Evolutionary conservation across 306 rosid species (phyloP), one percentile per base, ranked within the genome.

Genomic region (Glycyrrhiza uralensis): DNA sequence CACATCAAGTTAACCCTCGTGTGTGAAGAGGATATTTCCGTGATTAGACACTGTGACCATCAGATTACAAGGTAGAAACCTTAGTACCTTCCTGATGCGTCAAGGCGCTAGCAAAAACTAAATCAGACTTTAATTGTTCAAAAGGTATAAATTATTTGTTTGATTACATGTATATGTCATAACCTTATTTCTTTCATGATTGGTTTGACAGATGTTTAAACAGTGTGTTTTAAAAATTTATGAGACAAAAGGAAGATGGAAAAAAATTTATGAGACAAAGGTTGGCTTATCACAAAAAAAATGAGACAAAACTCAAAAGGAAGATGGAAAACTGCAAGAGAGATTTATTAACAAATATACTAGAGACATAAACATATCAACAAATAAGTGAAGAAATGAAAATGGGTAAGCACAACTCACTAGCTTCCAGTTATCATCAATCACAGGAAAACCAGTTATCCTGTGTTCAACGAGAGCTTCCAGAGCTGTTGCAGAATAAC

Each of bases 361-460:
- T 5, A 39, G 39, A 64, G 24, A 45, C 44, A 75, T 15, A 28
- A 29, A 57, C 26, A 42, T 4, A 26, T 60, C 66, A 60, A 47
- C 57, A 54, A 18, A 29, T 77, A 30, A 59, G 58, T 5, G 10
- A 28, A 32, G 42, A 17, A 22, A 14, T n/a, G 32, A 57, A 56
- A 33, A 61, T 61, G 66, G 52, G 2, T 47, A 85, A 7, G 54
- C 69, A 68, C 58, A 42, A 74, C 81, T 81, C 81, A 94, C 99
- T 85, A 94, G 84, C 66, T 79, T 89, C 99, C 99, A 94, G 75
- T 91, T 81, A 54, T 86, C 91, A 75, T 89, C 93, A 35, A 91
- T 84, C 75, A 94, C 99, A 9, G 99, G 99, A 83, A 94, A 94
- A 44, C 99, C 99, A 50, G 97, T 91, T 82, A 94, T 88, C 80